A percentile compares a stretch with the other conserved stretches of the same genome.
These are phyloP conservation scores for Pichia sp. DNA, from an alignment of 1,139 yeast species.

Conservation along the genomic window DNA sequence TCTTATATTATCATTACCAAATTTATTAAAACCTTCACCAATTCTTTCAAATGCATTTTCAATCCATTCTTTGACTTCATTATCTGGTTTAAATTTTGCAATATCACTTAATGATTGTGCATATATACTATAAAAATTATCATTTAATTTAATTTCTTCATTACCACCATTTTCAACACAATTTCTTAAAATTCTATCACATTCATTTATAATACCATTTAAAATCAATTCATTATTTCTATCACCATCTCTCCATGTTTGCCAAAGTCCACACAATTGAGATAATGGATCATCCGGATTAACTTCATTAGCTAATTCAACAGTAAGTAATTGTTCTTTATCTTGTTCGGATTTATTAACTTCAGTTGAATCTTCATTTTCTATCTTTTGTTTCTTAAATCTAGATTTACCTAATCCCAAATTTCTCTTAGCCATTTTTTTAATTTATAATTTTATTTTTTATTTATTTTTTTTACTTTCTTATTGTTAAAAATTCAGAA, in stretches of 20 bases:
- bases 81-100: slow-evolving; percentile 44
- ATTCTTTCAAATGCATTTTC: slow-evolving; percentile 69
- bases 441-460: neutral
- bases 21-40: slow-evolving; percentile 49
- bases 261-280: slow-evolving; percentile 75
- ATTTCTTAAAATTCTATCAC: slow-evolving; percentile 70
- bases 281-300: slow-evolving; percentile 75
- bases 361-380: slow-evolving; percentile 1
- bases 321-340: slow-evolving; percentile 43
- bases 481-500: too few relatives aligned
- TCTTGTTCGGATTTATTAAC: slow-evolving; percentile 9
- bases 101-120: slow-evolving; percentile 67
- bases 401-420: slow-evolving; percentile 71
- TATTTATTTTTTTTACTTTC: too few relatives aligned
- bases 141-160: slow-evolving; percentile 37
- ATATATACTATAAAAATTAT: slow-evolving; percentile 65
- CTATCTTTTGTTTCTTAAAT: slow-evolving; percentile 37
- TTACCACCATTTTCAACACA: slow-evolving; percentile 31
- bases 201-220: slow-evolving; percentile 86
- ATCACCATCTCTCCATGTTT: slow-evolving; percentile 47
- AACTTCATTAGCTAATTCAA: slow-evolving; percentile 63
- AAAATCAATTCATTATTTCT: slow-evolving; percentile 58
- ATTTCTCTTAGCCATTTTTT: slow-evolving; percentile 49
- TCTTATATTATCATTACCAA: slow-evolving; percentile 27
- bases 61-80: slow-evolving; percentile 30